phyloP scores from a whole-genome alignment of 768 basidiomycete genomes.

The Tulasnella sp. region DNA sequence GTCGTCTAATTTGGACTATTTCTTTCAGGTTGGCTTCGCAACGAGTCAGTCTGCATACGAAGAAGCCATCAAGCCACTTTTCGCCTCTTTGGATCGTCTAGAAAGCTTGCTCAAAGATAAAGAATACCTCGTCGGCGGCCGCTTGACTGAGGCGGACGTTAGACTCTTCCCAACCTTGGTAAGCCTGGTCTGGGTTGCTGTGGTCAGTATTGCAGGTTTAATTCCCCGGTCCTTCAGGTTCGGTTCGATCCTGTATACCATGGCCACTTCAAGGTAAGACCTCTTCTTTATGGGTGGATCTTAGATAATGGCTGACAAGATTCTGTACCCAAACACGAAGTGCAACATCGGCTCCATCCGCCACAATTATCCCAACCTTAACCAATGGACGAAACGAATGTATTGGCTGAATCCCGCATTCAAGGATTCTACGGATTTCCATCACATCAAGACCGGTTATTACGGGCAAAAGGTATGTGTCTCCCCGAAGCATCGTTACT shows the following conservation, averaged over 20 bases:
- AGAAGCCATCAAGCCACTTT: constrained; percentile 62
- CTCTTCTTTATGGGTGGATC: neutral
- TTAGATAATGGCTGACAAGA: neutral
- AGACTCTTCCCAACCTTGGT: constrained; percentile 92
- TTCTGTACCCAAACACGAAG: neutral
- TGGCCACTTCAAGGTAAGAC: constrained; percentile 66
- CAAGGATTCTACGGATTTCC: constrained; percentile 78
- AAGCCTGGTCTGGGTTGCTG: constrained; percentile 27
- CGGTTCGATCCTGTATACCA: constrained; percentile 89
- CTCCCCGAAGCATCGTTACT: neutral
- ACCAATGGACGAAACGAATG: constrained; percentile 79
- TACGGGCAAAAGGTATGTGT: constrained; percentile 30
- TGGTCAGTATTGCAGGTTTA: neutral
- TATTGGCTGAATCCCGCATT: constrained; percentile 92
- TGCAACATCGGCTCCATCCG: constrained; percentile 85
- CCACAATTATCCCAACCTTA: constrained; percentile 74
- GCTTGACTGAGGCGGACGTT: constrained; percentile 75
- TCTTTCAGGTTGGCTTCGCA: constrained; percentile 63
- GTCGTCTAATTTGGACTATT: neutral
- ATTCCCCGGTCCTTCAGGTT: constrained; percentile 38
- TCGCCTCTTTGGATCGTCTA: constrained; percentile 68
- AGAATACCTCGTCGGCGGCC: constrained; percentile 75
- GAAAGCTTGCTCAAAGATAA: constrained; percentile 71
- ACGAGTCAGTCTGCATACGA: constrained; percentile 73
- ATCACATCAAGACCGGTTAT: constrained; percentile 76